Percentiles rank a stretch among this genome's conserved stretches.
Conservation (phyloP, 2,329 filamentous ascomycete genomes). For the Blastomyces parvus region DNA sequence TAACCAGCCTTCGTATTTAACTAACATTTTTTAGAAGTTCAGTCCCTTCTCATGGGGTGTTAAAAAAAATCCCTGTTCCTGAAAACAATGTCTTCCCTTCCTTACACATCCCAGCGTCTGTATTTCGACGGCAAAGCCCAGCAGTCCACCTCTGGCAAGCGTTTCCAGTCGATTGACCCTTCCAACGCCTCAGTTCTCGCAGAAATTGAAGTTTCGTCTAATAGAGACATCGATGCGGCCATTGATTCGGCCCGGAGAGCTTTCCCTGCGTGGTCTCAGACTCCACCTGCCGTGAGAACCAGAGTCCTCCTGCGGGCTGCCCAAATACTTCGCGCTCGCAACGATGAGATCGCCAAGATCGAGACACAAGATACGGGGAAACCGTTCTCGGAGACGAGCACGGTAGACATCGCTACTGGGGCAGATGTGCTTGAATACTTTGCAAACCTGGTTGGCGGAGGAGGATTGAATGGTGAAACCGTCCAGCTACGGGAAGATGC, state of each 20-base stretch:
- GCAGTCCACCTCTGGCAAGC: conserved; percentile 47
- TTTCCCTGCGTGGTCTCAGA: conserved; percentile 68
- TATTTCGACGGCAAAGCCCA: conserved; percentile 67
- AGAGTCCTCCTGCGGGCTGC: conserved; percentile 71
- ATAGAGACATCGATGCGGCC: conserved; percentile 59
- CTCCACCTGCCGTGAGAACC: conserved; percentile 62
- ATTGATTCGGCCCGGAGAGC: conserved; percentile 60
- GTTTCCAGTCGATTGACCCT: conserved; percentile 66
- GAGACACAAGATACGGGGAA: conserved; percentile 85
- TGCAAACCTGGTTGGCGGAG: conserved; percentile 66
- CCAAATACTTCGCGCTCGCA: conserved; percentile 60
- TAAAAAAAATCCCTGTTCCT: background rate
- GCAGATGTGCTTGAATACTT: conserved; percentile 83
- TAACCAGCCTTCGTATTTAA: background rate
- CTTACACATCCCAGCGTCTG: conserved; percentile 51
- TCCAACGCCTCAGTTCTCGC: conserved; percentile 60
- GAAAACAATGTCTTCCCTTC: conserved; percentile 22
- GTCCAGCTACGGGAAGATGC: conserved; percentile 64
- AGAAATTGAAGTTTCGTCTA: conserved; percentile 61
- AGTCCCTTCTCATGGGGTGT: background rate
- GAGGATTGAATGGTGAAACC: conserved; percentile 71
- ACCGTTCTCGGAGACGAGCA: conserved; percentile 71
- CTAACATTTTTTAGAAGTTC: background rate
- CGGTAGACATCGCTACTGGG: conserved; percentile 73
- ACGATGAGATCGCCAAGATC: conserved; percentile 66